Conservation (phyloP, 176 grass and related monocot species). For the Avena sativa region DNA sequence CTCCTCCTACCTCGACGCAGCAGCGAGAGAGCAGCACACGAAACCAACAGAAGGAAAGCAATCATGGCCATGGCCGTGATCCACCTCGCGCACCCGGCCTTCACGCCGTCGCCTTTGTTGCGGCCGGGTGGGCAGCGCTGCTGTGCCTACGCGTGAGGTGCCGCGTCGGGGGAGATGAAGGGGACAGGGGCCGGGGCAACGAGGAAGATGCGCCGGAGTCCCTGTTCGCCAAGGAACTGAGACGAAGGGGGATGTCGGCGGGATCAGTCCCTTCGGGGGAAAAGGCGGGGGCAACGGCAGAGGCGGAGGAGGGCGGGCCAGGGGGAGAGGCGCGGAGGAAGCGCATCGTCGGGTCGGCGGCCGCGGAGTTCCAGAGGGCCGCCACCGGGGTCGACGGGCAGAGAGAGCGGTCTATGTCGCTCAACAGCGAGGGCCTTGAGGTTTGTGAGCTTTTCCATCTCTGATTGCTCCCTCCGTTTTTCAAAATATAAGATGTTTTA, state of each 20-base stretch:
- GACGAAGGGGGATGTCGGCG: constrained; percentile 69
- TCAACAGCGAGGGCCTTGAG: too few species aligned
- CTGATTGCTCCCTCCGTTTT: too few species aligned
- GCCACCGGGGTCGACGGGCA: constrained; percentile 28
- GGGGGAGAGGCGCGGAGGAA: constrained; percentile 38
- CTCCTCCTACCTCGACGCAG: constrained; percentile 22
- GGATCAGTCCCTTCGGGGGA: constrained; percentile 53
- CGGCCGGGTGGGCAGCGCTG: neutral
- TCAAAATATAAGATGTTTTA: too few species aligned
- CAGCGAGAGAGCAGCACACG: neutral
- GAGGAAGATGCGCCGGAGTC: constrained; percentile 66
- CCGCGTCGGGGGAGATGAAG: constrained; percentile 14
- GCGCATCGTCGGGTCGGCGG: constrained; percentile 39
- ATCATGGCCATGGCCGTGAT: constrained; percentile 50
- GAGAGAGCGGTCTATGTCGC: too few species aligned
- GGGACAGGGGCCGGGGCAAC: neutral
- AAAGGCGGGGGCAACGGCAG: constrained; percentile 41
- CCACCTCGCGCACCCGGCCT: constrained; percentile 32
- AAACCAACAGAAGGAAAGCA: neutral
- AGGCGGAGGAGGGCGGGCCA: too few species aligned
- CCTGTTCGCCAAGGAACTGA: constrained; percentile 83
- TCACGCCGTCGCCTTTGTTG: neutral
- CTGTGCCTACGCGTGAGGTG: constrained; percentile 43
- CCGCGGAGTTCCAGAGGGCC: constrained; percentile 59
- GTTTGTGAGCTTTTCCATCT: too few species aligned